Evolutionary conservation across 805 yeast genomes (phyloP).

Genomic region (Danielozyma ontarioensis): DNA sequence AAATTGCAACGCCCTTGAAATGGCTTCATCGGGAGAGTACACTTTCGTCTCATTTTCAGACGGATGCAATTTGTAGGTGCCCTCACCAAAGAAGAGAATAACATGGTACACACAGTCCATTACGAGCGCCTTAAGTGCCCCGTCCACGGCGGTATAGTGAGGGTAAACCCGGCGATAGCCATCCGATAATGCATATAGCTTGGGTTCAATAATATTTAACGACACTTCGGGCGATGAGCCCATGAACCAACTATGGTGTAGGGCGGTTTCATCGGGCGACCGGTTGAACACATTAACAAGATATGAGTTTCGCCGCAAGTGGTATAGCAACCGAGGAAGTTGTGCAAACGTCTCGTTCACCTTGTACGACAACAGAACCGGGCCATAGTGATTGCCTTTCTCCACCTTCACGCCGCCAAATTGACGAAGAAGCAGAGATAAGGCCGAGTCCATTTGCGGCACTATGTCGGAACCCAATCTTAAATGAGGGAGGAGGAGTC

Average conservation of each 20-base stretch:
- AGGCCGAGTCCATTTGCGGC: constrained; percentile 28
- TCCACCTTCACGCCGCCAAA: constrained; percentile 21
- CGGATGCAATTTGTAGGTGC: constrained; percentile 8
- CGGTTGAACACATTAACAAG: constrained; percentile 35
- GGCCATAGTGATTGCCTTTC: constrained; percentile 12
- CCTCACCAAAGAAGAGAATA: constrained; percentile 17
- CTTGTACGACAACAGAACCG: constrained; percentile 14
- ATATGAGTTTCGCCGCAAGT: constrained; percentile 30
- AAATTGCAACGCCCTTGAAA: not conserved
- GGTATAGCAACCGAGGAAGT: constrained; percentile 27
- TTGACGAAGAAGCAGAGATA: constrained; percentile 20
- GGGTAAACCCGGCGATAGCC: too few relatives aligned
- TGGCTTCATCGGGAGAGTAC: not conserved
- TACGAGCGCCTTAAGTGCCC: constrained; percentile 17
- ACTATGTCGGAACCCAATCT: too few relatives aligned
- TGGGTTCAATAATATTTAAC: constrained; percentile 23
- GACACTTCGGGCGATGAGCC: constrained; percentile 13
- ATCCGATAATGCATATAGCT: constrained; percentile 11
- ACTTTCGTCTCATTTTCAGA: constrained; percentile 6
- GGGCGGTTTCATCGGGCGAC: constrained; percentile 44
- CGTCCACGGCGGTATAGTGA: too few relatives aligned
- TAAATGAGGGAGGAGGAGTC: constrained; percentile 28
- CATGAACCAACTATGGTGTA: constrained; percentile 28
- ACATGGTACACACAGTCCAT: constrained; percentile 25
- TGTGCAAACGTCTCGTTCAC: constrained; percentile 22